phyloP scores from a whole-genome alignment of 345 rosid genomes.

The Firmiana major region DNA sequence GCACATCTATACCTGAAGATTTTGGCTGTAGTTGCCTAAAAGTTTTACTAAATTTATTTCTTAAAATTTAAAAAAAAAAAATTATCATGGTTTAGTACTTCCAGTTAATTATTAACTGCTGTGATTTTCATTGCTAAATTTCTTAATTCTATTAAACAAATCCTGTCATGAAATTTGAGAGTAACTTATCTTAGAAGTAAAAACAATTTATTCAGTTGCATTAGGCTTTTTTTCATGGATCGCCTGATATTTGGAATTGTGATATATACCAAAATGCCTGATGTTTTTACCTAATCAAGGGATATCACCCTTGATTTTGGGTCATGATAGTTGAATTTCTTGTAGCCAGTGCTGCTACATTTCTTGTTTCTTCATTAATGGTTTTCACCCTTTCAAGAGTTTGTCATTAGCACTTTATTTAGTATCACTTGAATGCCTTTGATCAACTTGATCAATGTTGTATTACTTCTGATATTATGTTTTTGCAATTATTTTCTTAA shows the following conservation, averaged over 20 bases:
- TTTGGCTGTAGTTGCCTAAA: not conserved
- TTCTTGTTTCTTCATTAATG: not conserved
- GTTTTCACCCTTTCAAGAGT: not conserved
- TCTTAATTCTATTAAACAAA: too few relatives aligned
- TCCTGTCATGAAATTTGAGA: not conserved
- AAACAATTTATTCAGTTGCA: not conserved
- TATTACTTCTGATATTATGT: not conserved
- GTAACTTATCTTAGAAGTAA: not conserved
- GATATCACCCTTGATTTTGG: not conserved
- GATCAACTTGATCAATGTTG: not conserved
- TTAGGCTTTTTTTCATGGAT: not conserved
- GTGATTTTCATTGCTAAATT: not conserved
- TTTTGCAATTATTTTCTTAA: constrained; percentile 10
- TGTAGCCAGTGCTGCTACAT: not conserved
- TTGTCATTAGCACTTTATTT: not conserved
- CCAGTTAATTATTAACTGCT: not conserved
- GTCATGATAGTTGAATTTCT: not conserved
- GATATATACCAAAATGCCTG: not conserved
- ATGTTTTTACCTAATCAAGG: not conserved
- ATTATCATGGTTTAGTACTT: not conserved
- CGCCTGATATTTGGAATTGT: not conserved
- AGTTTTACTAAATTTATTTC: not conserved
- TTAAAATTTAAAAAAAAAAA: not conserved
- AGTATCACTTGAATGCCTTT: not conserved
- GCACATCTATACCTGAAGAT: not conserved